Base-by-base conservation (phyloP, 441 rosid genomes). In the Macaranga tanarius region DNA sequence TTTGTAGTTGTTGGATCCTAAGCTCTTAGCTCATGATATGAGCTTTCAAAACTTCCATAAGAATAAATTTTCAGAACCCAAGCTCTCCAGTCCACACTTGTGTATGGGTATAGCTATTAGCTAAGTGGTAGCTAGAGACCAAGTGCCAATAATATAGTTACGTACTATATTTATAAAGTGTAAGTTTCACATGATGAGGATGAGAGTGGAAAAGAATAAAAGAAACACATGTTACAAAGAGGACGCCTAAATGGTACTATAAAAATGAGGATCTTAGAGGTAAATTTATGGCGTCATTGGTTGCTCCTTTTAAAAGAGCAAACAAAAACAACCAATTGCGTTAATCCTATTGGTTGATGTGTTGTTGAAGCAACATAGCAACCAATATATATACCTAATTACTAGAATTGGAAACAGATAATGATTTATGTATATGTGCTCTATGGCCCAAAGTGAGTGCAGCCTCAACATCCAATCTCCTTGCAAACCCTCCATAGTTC, bases 401-500 rank as follows among this genome's bases (percentile, higher is more conserved):
- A 6, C 4, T 52, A 23, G 45, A 45, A n/a, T 50, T 8, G 0
- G 42, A 12, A 2, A 0, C 10, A 9, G 23, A 17, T 9, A 15
- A 23, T 3, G 55, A 6, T 26, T 45, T 7, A 11, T 42, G 16
- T 3, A 40, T 17, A 31, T 31, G n/a, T 0, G 2, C 11, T 84
- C 77, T 83, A 63, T 83, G 87, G 67, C 91, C 92, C 75, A 93
- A 82, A 62, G 85, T 82, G 51, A 93, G 89, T 5, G 98, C 97
- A 76, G 93, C 85, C 34, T 87, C 77, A n/a, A 87, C 77, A 78
- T 93, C 98, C 62, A 50, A 59, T n/a, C 3, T 38, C 3, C 4
- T 48, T 50, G 34, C 26, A 84, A 86, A 84, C 40, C 95, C 90
- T 68, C 93, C 92, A 28, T 68, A 75, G 67, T 85, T 88, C 92